phyloP scores from a whole-genome alignment of 352 stramenopile genomes.

The Phytophthora meadii region DNA sequence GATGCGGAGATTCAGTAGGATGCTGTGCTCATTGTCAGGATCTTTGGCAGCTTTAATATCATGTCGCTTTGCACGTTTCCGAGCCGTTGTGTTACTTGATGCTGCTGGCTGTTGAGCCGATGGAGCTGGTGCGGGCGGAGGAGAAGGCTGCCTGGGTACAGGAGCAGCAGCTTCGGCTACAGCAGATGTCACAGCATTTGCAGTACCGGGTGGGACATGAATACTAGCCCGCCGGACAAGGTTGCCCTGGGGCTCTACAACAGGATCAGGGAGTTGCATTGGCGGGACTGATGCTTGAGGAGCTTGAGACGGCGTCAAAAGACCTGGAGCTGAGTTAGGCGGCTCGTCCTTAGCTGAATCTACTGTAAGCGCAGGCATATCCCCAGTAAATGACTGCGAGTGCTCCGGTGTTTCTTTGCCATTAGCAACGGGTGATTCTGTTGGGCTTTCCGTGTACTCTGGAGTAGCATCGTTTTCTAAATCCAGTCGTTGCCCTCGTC shows the following conservation, averaged over 20 bases:
- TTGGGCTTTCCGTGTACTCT: constrained; percentile 46
- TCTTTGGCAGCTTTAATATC: constrained; percentile 87
- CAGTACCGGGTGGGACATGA: constrained; percentile 24
- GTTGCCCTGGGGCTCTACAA: constrained; percentile 31
- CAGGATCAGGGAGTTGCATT: constrained; percentile 42
- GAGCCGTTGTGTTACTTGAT: constrained; percentile 12
- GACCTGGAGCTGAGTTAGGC: constrained; percentile 38
- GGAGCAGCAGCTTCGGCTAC: constrained; percentile 13
- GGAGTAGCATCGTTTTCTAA: constrained; percentile 63
- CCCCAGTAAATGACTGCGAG: constrained; percentile 37
- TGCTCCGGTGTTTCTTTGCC: constrained; percentile 31
- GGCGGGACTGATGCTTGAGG: constrained; percentile 31
- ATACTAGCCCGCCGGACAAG: constrained; percentile 44
- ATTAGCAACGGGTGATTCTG: constrained; percentile 23
- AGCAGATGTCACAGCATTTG: constrained; percentile 21
- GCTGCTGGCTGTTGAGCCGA: constrained; percentile 8
- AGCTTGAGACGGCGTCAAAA: constrained; percentile 40
- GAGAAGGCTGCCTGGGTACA: constrained; percentile 17
- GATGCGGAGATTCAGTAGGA: constrained; percentile 90
- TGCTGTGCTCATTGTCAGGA: constrained; percentile 82
- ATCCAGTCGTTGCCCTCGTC: constrained; percentile 87
- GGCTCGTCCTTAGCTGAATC: constrained; percentile 19
- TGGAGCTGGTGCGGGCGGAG: constrained; percentile 2
- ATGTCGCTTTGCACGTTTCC: constrained; percentile 78
- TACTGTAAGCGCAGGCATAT: constrained; percentile 1